Base-by-base conservation (phyloP, 805 yeast genomes). In the Metschnikowia peoriensis region DNA sequence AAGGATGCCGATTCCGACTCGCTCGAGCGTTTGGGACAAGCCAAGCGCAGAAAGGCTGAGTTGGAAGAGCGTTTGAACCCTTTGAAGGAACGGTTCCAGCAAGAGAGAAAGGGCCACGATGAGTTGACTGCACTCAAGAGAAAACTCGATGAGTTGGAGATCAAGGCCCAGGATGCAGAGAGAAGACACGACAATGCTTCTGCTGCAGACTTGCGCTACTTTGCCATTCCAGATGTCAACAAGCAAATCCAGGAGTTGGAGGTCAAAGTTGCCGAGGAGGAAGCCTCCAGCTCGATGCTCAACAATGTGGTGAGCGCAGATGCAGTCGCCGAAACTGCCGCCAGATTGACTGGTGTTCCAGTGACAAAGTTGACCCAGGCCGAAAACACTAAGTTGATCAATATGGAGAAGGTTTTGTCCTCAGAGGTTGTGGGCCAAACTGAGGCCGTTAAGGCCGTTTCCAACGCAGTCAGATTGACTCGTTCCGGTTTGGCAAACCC, bases 401-500 rank as follows among this genome's bases (percentile, higher is more conserved):
- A 86, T 66, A 94, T 94, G 98, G 99, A 94, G 75, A 83, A 78
- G 57, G 96, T 84, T 55, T 79, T 94, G 54, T 77, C 96, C 17
- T 72, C 82, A 12, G 85, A 82, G 53, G 99, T 94, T 60, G 97
- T 94, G 59, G 99, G 99, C 39, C 99, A 94, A 75, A 77, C 86
- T 55, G 97, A 89, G 56, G 99, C 99, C 1, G 96, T 94, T 54
- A 90, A 87, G 69, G 97, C 97, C 1, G 99, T 94, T 41, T 83
- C 98, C 9, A 93, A 94, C 68, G 96, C 98, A 6, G 89, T 94
- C 50, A 83, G 99, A 71, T 79, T 94, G 62, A 84, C 89, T 15
- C 83, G 99, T 68, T 92, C 98, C 10, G 99, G 99, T 17, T 79
- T 94, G 58, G 88, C 97, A 27, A 94, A 94, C 69, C 99, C 99